Evolutionary conservation across 73 alveolate genomes (phyloP).

Genomic region (Tetrahymena thermophila): DNA sequence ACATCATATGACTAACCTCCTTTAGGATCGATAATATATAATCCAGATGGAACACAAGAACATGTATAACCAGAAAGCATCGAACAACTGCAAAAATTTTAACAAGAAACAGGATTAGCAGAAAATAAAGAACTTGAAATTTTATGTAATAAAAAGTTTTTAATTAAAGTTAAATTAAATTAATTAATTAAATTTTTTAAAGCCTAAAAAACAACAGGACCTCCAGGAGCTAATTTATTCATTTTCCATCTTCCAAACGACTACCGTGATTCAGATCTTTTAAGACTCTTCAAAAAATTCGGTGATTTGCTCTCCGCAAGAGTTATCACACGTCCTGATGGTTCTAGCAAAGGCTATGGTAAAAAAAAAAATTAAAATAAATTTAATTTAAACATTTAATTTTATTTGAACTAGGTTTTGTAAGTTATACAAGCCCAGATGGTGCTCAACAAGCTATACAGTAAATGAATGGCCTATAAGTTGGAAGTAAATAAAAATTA

Average conservation of each 20-base stretch:
- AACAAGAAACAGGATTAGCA: not conserved
- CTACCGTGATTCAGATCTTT: conserved; percentile 26
- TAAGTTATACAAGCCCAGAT: not conserved
- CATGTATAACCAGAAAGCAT: not conserved
- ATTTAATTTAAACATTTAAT: not conserved
- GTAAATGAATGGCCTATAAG: not conserved
- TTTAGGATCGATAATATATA: conserved; percentile 22
- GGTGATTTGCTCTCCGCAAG: conserved; percentile 33
- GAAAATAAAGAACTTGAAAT: not conserved
- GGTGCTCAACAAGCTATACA: not conserved
- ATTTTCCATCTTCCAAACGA: conserved; percentile 34
- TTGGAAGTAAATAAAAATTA: not conserved
- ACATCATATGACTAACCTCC: not conserved
- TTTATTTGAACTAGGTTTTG: not conserved
- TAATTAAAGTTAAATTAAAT: not conserved
- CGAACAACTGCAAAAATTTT: not conserved
- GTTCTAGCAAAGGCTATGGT: conserved; percentile 38
- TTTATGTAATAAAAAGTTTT: not conserved
- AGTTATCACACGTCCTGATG: conserved; percentile 35
- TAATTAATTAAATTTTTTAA: not conserved
- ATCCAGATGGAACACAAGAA: conserved; percentile 41
- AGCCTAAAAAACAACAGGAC: conserved; percentile 28
- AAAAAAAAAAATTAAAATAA: not conserved
- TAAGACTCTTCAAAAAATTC: conserved; percentile 14
- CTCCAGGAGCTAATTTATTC: conserved; percentile 40